Percentiles rank a stretch among this genome's conserved stretches.
Evolutionary conservation across 495 filamentous ascomycete genomes (phyloP).

Genomic region (Penicillium flavigenum): DNA sequence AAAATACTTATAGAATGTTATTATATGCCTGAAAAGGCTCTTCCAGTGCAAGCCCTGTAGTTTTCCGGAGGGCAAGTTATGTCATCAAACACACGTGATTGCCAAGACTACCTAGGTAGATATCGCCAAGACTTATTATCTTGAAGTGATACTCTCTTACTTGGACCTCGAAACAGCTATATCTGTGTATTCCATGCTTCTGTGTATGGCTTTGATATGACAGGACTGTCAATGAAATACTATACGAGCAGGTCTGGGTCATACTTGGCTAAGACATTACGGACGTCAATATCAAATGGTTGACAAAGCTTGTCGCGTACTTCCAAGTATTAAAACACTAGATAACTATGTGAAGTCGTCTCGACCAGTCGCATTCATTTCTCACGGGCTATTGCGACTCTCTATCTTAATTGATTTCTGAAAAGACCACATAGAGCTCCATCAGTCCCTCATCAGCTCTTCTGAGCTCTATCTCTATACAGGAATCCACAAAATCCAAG

Average conservation of each 20-base stretch:
- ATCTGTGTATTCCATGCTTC: background rate
- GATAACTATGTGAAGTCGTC: background rate
- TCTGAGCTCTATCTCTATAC: background rate
- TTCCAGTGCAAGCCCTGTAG: constrained; percentile 2
- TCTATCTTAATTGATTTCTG: background rate
- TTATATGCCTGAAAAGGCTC: background rate
- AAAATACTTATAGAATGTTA: background rate
- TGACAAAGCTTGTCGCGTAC: background rate
- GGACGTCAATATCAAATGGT: background rate
- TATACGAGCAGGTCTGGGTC: background rate
- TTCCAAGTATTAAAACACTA: background rate
- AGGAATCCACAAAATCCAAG: background rate
- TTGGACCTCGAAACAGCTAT: background rate
- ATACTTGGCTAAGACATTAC: background rate
- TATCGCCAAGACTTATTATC: background rate
- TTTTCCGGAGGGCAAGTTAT: constrained; percentile 5
- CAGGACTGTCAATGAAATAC: background rate
- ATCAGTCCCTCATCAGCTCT: background rate
- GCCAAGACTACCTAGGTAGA: background rate
- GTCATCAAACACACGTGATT: constrained; percentile 7
- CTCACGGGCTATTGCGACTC: background rate
- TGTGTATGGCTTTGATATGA: background rate
- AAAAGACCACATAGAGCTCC: background rate
- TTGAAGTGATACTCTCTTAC: background rate
- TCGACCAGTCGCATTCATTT: background rate